Evolutionary conservation across 768 basidiomycete species (phyloP), one percentile per base, ranked within the genome.

Genomic region (Hemileccinum impolitum): DNA sequence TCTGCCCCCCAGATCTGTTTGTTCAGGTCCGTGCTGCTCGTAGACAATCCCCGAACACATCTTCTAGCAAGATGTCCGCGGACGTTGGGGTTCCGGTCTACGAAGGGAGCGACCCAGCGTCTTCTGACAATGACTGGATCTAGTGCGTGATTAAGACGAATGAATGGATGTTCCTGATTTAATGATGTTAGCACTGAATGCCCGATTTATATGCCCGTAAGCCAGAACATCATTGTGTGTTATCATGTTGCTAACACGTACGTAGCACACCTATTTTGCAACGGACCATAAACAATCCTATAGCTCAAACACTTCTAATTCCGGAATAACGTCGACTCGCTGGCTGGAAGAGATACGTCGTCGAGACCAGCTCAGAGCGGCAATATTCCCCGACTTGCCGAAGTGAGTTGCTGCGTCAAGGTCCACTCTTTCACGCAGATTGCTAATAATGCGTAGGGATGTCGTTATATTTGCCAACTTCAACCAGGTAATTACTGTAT

Each of bases 381-480:
- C 62, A 4, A 56, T 75, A 35, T 79, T 79, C 52, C 77, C 77
- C 6, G 69, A 73, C 50, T 47, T 79, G 13, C 65, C 70, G 2
- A 68, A 65, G 75, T 75, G 46, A 39, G 72, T 61, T 18, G 11
- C 40, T 13, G 19, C 15, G 11, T 14, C 21, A 3, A 36, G 25
- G 28, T n/a, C 21, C 21, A n/a, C 9, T 25, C 7, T 21, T n/a
- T 4, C 12, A 14, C 30, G 12, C 25, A 43, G 36, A 43, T 44
- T 17, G n/a, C 34, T 47, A 14, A 61, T 12, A 10, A 43, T 39
- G 19, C 3, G 2, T 44, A 75, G 74, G 45, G 69, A 76, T 41
- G 60, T 66, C 7, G 37, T 79, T 48, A 74, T 79, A 48, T 78
- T 79, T 51, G 75, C 75, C 43, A 79, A 78, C 57, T 78, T 78